Evolutionary conservation across 2,329 filamentous ascomycete genomes (phyloP), one percentile per base, ranked within the genome.

Genomic region (Lanzia echinophila): DNA sequence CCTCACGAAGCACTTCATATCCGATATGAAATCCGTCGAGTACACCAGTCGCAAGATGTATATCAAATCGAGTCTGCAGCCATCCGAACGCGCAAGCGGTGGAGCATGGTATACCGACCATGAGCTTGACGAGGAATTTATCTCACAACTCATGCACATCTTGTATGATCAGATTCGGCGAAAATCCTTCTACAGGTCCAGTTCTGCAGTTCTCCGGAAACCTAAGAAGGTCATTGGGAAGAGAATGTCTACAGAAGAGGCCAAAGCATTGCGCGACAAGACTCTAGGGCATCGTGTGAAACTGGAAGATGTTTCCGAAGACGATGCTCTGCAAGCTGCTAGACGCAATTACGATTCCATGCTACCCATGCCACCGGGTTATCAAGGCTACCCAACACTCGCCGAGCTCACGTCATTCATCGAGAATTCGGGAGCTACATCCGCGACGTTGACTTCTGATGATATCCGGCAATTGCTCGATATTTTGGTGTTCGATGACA

Each of bases 21-120:
- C 88, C 65, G 83, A 85, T 55, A 90, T 97, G 73, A 94, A 92
- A 73, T 94, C 87, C 70, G 90, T 95, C 71, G 90, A 95, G 72
- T 86, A 88, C 67, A 89, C 90, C 28, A 88, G 86, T 61, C 87
- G 94, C 68, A 96, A 95, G 73, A 96, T 95, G 80, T 99, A 94
- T 77, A 95, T 99, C 79, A 85, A 96, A 66, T 83, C 86, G 51
- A 85, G 86, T 58, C 80, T 99, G 57, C 82, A 84, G 11, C 92
- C 94, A 0, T 89, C 86, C 51, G 91, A 96, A 58, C 87, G 94
- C 58, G 88, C 95, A 45, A 95, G 90, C 0, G 94, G 94, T 46
- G 94, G 94, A 1, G 87, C 90, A 8, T 99, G 92, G 89, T 96
- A 94, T 69, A 91, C 88, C 7, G 90, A 96, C 59, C 88, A 90